Evolutionary conservation across 164 flowering plant species (phyloP).

Genomic region (Chimonanthus praecox): DNA sequence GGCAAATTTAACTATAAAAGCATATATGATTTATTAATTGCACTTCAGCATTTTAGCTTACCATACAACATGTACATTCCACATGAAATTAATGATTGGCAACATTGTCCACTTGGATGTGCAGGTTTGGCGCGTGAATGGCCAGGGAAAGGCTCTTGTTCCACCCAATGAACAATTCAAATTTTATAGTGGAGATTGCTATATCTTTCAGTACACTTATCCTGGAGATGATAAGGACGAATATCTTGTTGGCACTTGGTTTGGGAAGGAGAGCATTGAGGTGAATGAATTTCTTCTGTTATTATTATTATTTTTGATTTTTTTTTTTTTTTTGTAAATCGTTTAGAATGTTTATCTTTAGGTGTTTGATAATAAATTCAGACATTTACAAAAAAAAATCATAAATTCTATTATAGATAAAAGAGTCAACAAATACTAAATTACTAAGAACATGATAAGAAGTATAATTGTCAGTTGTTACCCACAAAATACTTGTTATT

Average conservation of each 20-base stretch:
- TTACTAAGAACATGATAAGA: too few species aligned
- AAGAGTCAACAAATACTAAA: too few species aligned
- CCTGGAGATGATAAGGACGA: conserved; percentile 94
- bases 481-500: too few species aligned
- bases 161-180: conserved; percentile 74
- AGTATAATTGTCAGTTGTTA: too few species aligned
- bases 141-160: conserved; percentile 61
- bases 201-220: conserved; percentile 87
- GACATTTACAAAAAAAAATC: too few species aligned
- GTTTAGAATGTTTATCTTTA: neutral
- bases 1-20: neutral
- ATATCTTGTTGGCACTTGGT: conserved; percentile 89
- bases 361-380: neutral
- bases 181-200: conserved; percentile 93
- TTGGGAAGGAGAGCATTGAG: conserved; percentile 89
- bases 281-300: conserved; percentile 26
- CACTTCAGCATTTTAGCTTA: neutral
- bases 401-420: too few species aligned
- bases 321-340: neutral
- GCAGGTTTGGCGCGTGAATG: conserved; percentile 96
- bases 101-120: conserved; percentile 12
- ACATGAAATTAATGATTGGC: neutral
- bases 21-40: neutral
- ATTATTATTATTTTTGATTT: too few species aligned
- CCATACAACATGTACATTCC: neutral